Evolutionary conservation across 2,329 filamentous ascomycete species (phyloP), one percentile per base, ranked within the genome.

Genomic region (Trichoderma sp.): DNA sequence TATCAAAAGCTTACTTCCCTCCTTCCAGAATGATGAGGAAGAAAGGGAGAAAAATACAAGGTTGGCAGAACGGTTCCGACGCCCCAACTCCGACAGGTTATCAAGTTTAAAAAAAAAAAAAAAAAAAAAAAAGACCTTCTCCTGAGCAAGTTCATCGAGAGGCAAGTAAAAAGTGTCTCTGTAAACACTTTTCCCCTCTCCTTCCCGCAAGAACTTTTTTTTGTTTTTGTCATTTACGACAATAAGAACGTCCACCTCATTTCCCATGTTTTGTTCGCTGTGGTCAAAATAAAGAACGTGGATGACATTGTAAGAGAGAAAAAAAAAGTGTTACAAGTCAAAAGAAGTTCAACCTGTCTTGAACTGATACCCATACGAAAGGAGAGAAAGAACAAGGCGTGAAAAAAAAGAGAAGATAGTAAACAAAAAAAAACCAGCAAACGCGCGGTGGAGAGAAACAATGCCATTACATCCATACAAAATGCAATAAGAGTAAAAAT

Each of bases 51-150:
- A 3, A 26, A 28, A 54, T 26, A 52, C 54, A 43, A 39, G 34
- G 46, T 49, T 51, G 14, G 51, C 26, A 37, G 4, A 21, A 51
- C 37, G 37, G 14, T 49, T 59, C 18, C 30, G 56, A 59, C 54
- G 37, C 64, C 54, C 11, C 26, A 66, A 66, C 64, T 66, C 64
- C 64, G 43, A 66, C 64, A 66, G 43, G 64, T 49, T 49, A 49
- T 13, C 46, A 24, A 49, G 21, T 34, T 32, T 32, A 34, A 34
- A 43, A n/a, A 43, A 43, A 18, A 58, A 51, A 59, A 43, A 16
- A 34, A 34, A 43, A n/a, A 43, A 43, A 18, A 58, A 51, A 59
- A 43, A 16, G 32, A 49, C 18, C 32, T 14, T 43, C 59, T 26
- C n/a, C 26, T 24, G 14, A 26, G 26, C 43, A 24, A 61, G 30